Conservation (phyloP, 2,329 filamentous ascomycete genomes). For the Bipolaris cookei region DNA sequence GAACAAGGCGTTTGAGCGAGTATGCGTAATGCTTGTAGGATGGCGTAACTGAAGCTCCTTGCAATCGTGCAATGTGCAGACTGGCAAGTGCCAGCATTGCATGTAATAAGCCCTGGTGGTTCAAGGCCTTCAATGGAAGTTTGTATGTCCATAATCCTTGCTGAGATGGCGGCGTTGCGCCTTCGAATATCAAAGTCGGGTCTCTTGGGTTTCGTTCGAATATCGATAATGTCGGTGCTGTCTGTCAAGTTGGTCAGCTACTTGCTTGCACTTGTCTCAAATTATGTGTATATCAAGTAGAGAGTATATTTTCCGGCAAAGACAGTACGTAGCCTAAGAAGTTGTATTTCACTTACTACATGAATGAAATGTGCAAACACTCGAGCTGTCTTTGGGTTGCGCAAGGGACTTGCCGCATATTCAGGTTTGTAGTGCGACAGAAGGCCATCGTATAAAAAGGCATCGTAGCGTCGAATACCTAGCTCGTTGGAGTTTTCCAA, state of each 20-base stretch:
- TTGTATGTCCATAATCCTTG: conserved; percentile 70
- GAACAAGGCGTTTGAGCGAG: conserved; percentile 77
- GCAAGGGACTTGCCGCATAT: conserved; percentile 67
- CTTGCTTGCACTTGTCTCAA: not conserved
- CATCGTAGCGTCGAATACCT: conserved; percentile 52
- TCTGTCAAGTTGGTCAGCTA: conserved; percentile 49
- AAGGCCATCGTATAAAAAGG: conserved; percentile 56
- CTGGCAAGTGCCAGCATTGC: conserved; percentile 87
- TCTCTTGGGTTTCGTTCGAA: conserved; percentile 84
- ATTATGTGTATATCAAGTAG: not conserved
- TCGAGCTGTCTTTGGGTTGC: conserved; percentile 77
- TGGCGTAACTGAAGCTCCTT: conserved; percentile 74
- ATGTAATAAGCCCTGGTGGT: conserved; percentile 85
- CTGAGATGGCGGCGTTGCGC: conserved; percentile 35
- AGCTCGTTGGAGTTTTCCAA: conserved; percentile 45
- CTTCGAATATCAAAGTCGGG: conserved; percentile 69
- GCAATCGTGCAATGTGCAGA: conserved; percentile 84
- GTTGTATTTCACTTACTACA: conserved; percentile 54
- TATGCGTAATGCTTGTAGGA: conserved; percentile 93
- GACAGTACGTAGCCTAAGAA: not conserved
- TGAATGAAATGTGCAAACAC: conserved; percentile 93
- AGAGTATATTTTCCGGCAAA: not conserved
- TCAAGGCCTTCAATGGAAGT: conserved; percentile 78
- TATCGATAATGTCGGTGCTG: conserved; percentile 82
- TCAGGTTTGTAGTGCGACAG: conserved; percentile 56